Evolutionary conservation across 441 rosid species (phyloP), one percentile per base, ranked within the genome.

Genomic region (Breynia disticha): DNA sequence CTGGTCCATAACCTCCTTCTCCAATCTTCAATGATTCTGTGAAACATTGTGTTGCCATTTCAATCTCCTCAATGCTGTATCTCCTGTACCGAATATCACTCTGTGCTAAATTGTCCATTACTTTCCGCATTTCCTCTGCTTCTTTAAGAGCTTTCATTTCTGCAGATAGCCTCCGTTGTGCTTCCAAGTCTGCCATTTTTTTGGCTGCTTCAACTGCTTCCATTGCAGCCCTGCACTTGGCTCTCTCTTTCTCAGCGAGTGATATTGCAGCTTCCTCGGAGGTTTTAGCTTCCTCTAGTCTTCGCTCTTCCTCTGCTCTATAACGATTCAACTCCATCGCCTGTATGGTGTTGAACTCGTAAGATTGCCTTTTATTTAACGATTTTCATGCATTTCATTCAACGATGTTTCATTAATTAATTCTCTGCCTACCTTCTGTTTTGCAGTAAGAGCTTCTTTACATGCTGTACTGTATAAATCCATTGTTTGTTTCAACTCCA

Each of bases 401-500:
- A n/a, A n/a, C n/a, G n/a, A n/a, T n/a, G n/a, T n/a, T n/a, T n/a
- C n/a, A n/a, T n/a, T 24, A 3, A 24, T 24, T 3, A 24, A 24
- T 24, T 24, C 32, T 24, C 32, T 24, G 7, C 32, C 32, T 66
- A 84, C 98, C 95, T 81, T 80, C 63, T 89, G 84, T 67, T 83
- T 81, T 43, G 93, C 96, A 47, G 71, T 64, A 22, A 89, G 72
- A 49, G 96, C 97, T 81, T 86, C 96, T 72, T 68, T 86, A 72
- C 99, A 93, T 32, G 97, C 99, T 39, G 76, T 72, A 53, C 81
- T 77, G 66, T 93, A 93, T 81, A 89, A 64, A 37, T 83, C 90
- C 79, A 86, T 83, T 37, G 99, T 89, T 74, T 89, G 93, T 73
- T 86, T 89, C 68, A 93, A 70, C 79, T 93, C 99, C 50, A 67